These are phyloP conservation scores for Pelargonium citronellum DNA, from an alignment of 441 rosid species.

Conservation along the genomic window DNA sequence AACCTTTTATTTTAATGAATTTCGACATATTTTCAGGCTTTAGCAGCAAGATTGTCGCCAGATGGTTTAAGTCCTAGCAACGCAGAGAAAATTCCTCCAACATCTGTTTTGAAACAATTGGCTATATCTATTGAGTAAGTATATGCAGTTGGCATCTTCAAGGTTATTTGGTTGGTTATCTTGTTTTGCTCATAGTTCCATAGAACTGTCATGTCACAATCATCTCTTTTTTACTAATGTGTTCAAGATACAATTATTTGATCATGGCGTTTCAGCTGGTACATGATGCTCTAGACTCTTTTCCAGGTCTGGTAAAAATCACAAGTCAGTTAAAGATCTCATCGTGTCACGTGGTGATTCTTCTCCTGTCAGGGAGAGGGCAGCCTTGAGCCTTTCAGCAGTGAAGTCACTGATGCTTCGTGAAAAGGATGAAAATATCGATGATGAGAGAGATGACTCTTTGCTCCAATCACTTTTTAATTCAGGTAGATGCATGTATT, in stretches of 20 bases:
- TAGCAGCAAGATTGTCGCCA: conserved; percentile 5
- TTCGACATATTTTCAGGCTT: not conserved
- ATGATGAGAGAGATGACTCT: conserved; percentile 40
- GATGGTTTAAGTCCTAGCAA: conserved; percentile 53
- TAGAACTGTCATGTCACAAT: not conserved
- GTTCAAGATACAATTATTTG: not conserved
- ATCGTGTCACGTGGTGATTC: conserved; percentile 61
- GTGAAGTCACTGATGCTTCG: conserved; percentile 86
- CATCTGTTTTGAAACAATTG: conserved; percentile 70
- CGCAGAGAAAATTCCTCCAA: conserved; percentile 57
- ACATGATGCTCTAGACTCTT: conserved; percentile 12
- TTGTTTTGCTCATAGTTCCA: not conserved
- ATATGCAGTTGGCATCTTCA: conserved; percentile 11
- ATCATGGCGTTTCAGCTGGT: not conserved
- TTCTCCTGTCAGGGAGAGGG: conserved; percentile 78
- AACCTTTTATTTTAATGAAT: too few relatives aligned
- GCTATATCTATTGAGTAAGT: conserved; percentile 83
- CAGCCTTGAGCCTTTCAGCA: conserved; percentile 77
- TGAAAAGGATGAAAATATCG: conserved; percentile 83
- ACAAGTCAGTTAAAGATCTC: conserved; percentile 72
- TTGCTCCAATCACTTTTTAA: conserved; percentile 50
- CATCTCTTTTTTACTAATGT: not conserved
- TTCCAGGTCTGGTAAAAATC: conserved; percentile 66
- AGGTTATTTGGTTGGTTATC: conserved; percentile 5
- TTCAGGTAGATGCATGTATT: conserved; percentile 48